Conservation (phyloP, 148 eudicot genomes). For the Rhododendron vialii region DNA sequence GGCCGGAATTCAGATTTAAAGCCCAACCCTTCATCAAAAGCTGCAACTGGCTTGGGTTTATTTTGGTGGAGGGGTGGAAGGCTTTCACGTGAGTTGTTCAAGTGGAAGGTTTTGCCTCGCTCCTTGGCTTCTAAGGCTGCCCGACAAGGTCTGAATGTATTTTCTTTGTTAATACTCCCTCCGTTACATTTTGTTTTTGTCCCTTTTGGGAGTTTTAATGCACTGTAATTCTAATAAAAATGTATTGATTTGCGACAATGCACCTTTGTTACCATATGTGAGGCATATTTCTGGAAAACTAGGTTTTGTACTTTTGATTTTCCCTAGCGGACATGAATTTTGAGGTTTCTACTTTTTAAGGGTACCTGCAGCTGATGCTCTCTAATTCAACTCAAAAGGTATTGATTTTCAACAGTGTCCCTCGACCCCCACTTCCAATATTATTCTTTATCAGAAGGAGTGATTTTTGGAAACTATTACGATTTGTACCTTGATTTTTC, state of each 20-base stretch:
- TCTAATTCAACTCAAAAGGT: background rate
- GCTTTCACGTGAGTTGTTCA: conserved; percentile 68
- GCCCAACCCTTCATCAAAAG: conserved; percentile 34
- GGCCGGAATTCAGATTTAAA: conserved; percentile 32
- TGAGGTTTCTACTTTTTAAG: background rate
- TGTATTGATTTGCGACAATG: background rate
- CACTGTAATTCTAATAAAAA: background rate
- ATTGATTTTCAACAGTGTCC: background rate
- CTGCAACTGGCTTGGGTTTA: conserved; percentile 51
- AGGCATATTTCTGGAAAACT: background rate
- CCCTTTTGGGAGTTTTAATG: background rate
- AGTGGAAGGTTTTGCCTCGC: conserved; percentile 80
- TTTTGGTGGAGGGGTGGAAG: conserved; percentile 99
- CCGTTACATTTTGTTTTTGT: background rate
- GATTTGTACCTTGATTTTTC: background rate
- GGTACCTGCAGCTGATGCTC: background rate
- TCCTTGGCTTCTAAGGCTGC: conserved; percentile 76
- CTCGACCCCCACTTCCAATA: background rate
- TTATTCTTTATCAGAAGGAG: background rate
- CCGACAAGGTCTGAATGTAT: conserved; percentile 58
- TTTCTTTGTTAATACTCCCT: background rate
- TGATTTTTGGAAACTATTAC: background rate
- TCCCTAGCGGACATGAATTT: background rate
- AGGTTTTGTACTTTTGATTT: background rate
- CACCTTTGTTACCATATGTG: background rate